These are phyloP conservation scores for Croton laevigatus DNA, from an alignment of 441 rosid genomes.

Conservation along the genomic window DNA sequence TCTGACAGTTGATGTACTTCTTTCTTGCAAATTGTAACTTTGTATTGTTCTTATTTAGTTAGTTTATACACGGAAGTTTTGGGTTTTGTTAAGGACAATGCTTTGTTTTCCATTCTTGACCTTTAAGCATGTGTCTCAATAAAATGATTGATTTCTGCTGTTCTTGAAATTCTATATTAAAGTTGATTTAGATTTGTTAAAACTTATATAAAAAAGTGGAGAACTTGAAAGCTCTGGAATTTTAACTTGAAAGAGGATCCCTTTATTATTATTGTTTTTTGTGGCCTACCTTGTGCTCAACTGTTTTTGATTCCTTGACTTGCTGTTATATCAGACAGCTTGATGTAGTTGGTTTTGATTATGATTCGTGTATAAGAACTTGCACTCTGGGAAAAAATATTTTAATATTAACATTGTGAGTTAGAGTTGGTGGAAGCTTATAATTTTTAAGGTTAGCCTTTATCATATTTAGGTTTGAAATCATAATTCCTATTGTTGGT, in stretches of 20 bases:
- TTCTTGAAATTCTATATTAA: background rate
- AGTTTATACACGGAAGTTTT: background rate
- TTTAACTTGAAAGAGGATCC: background rate
- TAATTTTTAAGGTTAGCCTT: slow-evolving; percentile 12
- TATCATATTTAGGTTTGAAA: slow-evolving; percentile 20
- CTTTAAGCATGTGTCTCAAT: background rate
- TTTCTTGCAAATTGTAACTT: background rate
- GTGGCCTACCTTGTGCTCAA: background rate
- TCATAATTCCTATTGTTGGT: background rate
- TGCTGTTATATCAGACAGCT: slow-evolving; percentile 8
- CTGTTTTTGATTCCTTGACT: background rate
- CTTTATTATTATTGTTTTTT: background rate
- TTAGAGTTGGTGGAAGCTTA: slow-evolving; percentile 14
- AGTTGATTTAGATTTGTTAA: background rate
- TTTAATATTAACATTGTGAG: background rate
- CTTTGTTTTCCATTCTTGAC: background rate
- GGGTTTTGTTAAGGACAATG: background rate
- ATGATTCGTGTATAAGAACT: background rate
- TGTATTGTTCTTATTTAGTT: background rate
- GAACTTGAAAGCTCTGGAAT: background rate
- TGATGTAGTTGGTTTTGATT: background rate
- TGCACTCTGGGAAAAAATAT: background rate
- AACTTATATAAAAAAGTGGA: background rate
- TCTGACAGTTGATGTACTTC: background rate
- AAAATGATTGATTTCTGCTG: background rate